These are phyloP conservation scores for Coffea canephora DNA, from an alignment of 257 asterid genomes.

Conservation along the genomic window DNA sequence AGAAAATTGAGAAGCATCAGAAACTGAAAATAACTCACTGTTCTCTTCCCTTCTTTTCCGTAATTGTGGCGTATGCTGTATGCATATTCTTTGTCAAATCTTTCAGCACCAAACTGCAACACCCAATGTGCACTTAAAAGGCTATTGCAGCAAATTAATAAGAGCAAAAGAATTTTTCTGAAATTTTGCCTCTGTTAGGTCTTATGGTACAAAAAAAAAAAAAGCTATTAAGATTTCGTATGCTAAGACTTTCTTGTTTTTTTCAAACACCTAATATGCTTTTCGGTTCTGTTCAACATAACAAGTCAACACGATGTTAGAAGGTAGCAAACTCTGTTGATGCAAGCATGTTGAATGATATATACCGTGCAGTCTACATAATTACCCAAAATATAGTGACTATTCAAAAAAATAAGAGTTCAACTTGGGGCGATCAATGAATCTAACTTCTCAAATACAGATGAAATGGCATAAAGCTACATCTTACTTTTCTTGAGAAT, in stretches of 20 bases:
- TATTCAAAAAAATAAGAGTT: neutral
- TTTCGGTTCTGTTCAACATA: neutral
- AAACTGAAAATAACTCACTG: conserved; percentile 44
- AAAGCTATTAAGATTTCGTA: neutral
- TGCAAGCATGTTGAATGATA: neutral
- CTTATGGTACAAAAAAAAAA: neutral
- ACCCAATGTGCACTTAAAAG: conserved; percentile 4
- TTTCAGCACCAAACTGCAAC: conserved; percentile 85
- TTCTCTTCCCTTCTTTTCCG: conserved; percentile 99
- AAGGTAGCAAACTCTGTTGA: neutral
- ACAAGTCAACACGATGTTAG: neutral
- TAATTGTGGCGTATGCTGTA: conserved; percentile 87
- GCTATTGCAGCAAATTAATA: neutral
- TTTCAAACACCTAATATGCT: neutral
- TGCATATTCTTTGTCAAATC: conserved; percentile 93
- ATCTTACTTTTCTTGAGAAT: conserved; percentile 75
- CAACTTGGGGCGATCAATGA: neutral
- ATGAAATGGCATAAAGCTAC: neutral
- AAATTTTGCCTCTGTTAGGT: neutral
- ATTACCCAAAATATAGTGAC: neutral
- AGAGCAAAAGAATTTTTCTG: neutral
- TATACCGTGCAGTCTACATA: neutral
- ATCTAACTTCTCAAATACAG: neutral
- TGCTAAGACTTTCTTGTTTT: neutral
- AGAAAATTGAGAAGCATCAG: neutral